A percentile compares a stretch with the other conserved stretches of the same genome.
These are phyloP conservation scores for Pythium folliculosum DNA, from an alignment of 352 stramenopile genomes.

Conservation along the genomic window DNA sequence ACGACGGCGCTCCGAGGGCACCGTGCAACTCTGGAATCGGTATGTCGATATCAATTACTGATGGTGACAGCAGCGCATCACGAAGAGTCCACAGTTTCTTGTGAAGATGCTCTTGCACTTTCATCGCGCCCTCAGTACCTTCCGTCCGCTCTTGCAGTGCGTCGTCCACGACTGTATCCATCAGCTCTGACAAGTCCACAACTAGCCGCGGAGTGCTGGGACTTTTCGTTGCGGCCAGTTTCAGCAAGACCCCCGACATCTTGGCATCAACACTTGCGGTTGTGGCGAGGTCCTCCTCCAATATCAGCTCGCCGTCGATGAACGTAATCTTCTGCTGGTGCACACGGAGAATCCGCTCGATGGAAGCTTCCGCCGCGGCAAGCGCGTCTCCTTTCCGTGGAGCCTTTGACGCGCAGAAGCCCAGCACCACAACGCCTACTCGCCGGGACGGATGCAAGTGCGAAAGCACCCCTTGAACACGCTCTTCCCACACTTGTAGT, in stretches of 20 bases:
- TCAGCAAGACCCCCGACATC: slow-evolving; percentile 11
- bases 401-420: slow-evolving; percentile 26
- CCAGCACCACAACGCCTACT: slow-evolving; percentile 47
- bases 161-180: slow-evolving; percentile 18
- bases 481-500: slow-evolving; percentile 44
- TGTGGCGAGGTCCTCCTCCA: slow-evolving; percentile 23
- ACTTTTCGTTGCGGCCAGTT: slow-evolving; percentile 3
- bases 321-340: slow-evolving; percentile 16
- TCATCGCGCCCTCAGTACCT: neutral
- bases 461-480: slow-evolving; percentile 37
- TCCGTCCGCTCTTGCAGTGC: slow-evolving; percentile 11
- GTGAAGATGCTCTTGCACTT: slow-evolving; percentile 26
- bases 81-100: slow-evolving; percentile 26
- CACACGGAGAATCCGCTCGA: slow-evolving; percentile 3
- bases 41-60: slow-evolving; percentile 23
- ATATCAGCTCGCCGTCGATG: slow-evolving; percentile 28
- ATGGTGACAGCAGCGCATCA: slow-evolving; percentile 20
- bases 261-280: slow-evolving; percentile 17
- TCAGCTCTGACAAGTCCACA: slow-evolving; percentile 16
- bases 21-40: slow-evolving; percentile 50
- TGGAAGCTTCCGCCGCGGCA: slow-evolving; percentile 20
- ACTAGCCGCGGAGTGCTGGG: neutral
- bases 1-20: slow-evolving; percentile 30
- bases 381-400: slow-evolving; percentile 20
- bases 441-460: slow-evolving; percentile 35